phyloP scores from a whole-genome alignment of 768 basidiomycete genomes.

The Leccinum imitatum region DNA sequence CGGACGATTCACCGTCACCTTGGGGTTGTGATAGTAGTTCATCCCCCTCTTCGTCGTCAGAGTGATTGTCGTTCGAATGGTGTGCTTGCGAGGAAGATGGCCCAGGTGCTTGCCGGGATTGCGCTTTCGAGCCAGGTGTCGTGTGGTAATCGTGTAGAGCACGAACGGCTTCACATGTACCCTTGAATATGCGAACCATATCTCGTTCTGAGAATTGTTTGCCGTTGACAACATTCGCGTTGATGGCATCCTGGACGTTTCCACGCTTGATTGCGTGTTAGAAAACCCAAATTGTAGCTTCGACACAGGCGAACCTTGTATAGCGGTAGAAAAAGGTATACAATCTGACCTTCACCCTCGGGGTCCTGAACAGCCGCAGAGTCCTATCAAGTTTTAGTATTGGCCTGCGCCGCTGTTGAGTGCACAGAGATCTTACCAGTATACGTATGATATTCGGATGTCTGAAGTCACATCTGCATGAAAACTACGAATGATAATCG shows the following conservation, averaged over 20 bases:
- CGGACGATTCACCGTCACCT: constrained; percentile 50
- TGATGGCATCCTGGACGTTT: constrained; percentile 94
- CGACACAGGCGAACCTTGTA: constrained; percentile 63
- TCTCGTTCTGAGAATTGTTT: constrained; percentile 85
- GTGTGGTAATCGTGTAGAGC: constrained; percentile 92
- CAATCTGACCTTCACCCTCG: constrained; percentile 90
- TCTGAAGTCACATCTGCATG: constrained; percentile 38
- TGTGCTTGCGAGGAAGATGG: constrained; percentile 26
- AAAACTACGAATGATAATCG: neutral
- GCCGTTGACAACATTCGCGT: constrained; percentile 77
- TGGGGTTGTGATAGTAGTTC: constrained; percentile 76
- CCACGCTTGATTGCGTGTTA: constrained; percentile 58
- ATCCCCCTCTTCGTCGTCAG: constrained; percentile 61
- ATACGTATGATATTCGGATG: constrained; percentile 98
- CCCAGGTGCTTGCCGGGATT: constrained; percentile 21
- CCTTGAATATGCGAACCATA: constrained; percentile 87
- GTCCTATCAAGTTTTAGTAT: constrained; percentile 49
- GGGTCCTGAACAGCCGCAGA: constrained; percentile 94
- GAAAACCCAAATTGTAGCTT: neutral
- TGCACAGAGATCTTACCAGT: constrained; percentile 47
- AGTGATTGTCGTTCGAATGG: constrained; percentile 30
- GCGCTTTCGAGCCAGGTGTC: constrained; percentile 30
- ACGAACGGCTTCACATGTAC: constrained; percentile 89
- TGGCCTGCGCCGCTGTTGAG: neutral
- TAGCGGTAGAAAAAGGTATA: constrained; percentile 93